Percentiles rank a stretch among this genome's conserved stretches.
These are phyloP conservation scores for Penicillium glabrum DNA, from an alignment of 2,329 filamentous ascomycete species.

Conservation along the genomic window DNA sequence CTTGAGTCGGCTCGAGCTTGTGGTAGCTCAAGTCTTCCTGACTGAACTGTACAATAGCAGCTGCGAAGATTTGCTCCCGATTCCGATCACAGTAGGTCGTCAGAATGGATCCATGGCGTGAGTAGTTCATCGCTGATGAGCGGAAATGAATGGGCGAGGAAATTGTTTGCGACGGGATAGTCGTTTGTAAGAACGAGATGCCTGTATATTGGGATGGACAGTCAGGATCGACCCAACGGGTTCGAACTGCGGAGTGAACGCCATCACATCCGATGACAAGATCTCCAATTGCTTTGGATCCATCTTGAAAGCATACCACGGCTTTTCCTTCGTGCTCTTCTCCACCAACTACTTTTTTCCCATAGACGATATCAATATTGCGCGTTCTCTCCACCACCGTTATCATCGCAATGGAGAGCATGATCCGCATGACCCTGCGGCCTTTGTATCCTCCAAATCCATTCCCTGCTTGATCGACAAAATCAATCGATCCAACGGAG, in stretches of 20 bases:
- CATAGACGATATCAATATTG: constrained; percentile 43
- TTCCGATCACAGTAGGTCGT: constrained; percentile 41
- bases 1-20: constrained; percentile 30
- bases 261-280: constrained; percentile 44
- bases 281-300: constrained; percentile 33
- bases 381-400: constrained; percentile 35
- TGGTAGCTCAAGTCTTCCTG: constrained; percentile 27
- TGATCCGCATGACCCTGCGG: constrained; percentile 42
- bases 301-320: constrained; percentile 40
- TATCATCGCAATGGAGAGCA: constrained; percentile 43
- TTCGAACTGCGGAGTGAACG: constrained; percentile 41
- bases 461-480: constrained; percentile 36
- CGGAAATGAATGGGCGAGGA: constrained; percentile 36
- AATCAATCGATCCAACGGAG: constrained; percentile 39
- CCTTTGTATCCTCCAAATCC: constrained; percentile 44
- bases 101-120: constrained; percentile 40
- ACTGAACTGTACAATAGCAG: constrained; percentile 40
- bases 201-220: constrained; percentile 41
- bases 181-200: constrained; percentile 41
- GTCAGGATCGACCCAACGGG: constrained; percentile 37
- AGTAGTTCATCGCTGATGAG: constrained; percentile 41
- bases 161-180: constrained; percentile 25
- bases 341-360: constrained; percentile 40
- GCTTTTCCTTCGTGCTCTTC: constrained; percentile 34
- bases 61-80: constrained; percentile 38